A percentile compares a stretch with the other conserved stretches of the same genome.
phyloP scores from a whole-genome alignment of 305 asterid species.

The Caryopteris hybrid region DNA sequence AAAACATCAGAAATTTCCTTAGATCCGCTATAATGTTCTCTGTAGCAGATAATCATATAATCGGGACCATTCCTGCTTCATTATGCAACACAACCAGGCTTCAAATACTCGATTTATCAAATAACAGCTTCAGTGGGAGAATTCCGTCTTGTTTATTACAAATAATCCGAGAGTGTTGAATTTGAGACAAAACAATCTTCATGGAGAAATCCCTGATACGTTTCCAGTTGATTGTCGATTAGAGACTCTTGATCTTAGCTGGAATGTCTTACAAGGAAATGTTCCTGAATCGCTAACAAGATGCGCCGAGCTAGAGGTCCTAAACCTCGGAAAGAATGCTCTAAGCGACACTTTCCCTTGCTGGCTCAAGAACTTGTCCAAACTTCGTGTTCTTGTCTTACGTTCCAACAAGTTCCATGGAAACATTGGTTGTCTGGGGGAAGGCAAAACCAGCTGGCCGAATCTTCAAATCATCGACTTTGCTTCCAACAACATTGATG shows the following conservation, averaged over 20 bases:
- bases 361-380: constrained; percentile 28
- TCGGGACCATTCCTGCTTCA: constrained; percentile 39
- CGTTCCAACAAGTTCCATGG: constrained; percentile 40
- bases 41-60: constrained; percentile 32
- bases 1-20: constrained; percentile 24
- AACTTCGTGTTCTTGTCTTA: constrained; percentile 36
- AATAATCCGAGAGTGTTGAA: constrained; percentile 35
- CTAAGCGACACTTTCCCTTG: constrained; percentile 41
- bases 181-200: constrained; percentile 41
- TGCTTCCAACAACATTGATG: constrained; percentile 27
- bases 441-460: constrained; percentile 13
- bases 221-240: constrained; percentile 22
- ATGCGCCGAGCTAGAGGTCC: constrained; percentile 35
- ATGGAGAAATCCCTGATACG: constrained; percentile 32
- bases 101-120: constrained; percentile 39
- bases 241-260: constrained; percentile 33
- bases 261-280: constrained; percentile 28
- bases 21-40: constrained; percentile 23
- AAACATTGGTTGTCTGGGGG: constrained; percentile 17
- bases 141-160: constrained; percentile 42
- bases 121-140: constrained; percentile 34
- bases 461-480: constrained; percentile 43
- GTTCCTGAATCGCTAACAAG: constrained; percentile 41
- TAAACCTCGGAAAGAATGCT: constrained; percentile 41
- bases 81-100: constrained; percentile 37